Evolutionary conservation across 179 eudicot genomes (phyloP), one percentile per base, ranked within the genome.

Genomic region (Spergularia azorica): DNA sequence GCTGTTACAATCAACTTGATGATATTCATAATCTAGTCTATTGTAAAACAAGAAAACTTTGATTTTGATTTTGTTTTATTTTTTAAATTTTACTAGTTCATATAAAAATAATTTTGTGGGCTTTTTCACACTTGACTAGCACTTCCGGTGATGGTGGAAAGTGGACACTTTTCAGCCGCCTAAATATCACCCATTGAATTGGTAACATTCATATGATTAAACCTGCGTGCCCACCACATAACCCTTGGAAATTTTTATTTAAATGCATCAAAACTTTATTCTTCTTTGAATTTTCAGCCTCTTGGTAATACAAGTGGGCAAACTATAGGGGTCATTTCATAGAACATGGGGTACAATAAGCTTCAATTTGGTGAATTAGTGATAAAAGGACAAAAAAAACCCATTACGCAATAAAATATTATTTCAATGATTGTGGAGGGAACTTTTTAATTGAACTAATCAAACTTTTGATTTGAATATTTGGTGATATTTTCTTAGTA

Each of bases 81-180:
- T 26, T 26, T 26, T 26, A 0, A 26, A 26, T 26, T 26, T 26
- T 26, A 26, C 32, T 26, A 26, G 32, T 26, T 26, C 32, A 26
- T 26, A 26, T 26, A 26, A 26, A 26, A 26, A 26, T 26, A 21
- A 7, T 10, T 46, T 11, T 9, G 64, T 60, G 64, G 46, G 51
- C 13, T 17, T 66, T 17, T 56, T 60, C 43, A 43, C 71, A 63
- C 76, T 48, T 63, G 83, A 75, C 62, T 70, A 11, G 68, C 67
- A 41, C 12, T 59, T 71, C 50, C 61, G 36, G 72, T 32, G 8
- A 21, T 67, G 18, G 32, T 63, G 69, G 67, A 36, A 69, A 38
- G 3, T 4, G 16, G 39, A 46, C 13, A 70, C 70, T 70, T 77
- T 70, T 32, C 10, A 70, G 75, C 76, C 63, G 74, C 63, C 76